Conservation (phyloP, 1,284 basidiomycete species). For the Peniophora sp. region DNA sequence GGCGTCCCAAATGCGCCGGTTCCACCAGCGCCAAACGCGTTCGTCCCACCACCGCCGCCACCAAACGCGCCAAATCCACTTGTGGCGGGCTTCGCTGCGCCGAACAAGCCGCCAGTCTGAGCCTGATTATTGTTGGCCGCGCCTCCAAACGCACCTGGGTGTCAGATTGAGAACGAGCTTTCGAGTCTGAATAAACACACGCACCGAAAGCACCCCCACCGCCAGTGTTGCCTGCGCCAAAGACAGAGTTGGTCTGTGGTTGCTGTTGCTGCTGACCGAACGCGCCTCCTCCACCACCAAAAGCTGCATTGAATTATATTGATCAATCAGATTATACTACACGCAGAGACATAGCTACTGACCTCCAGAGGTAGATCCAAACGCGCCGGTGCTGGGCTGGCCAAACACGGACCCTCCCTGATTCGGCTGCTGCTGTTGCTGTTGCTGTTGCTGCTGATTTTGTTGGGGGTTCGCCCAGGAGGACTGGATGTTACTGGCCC, state of each 20-base stretch:
- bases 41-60: background rate
- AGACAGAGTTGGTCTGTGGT: constrained; percentile 65
- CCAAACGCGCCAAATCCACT: background rate
- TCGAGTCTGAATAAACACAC: constrained; percentile 18
- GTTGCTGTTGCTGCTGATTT: constrained; percentile 31
- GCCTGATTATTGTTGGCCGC: constrained; percentile 35
- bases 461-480: constrained; percentile 59
- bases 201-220: constrained; percentile 28
- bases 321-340: constrained; percentile 21
- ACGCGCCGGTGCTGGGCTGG: constrained; percentile 30
- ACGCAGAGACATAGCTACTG: constrained; percentile 22
- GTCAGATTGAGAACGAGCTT: constrained; percentile 8
- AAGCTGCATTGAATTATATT: constrained; percentile 26
- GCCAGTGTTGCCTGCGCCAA: constrained; percentile 27
- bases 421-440: constrained; percentile 23
- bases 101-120: constrained; percentile 33
- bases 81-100: constrained; percentile 12
- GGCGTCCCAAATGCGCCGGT: constrained; percentile 5
- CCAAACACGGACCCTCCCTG: constrained; percentile 31
- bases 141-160: constrained; percentile 19
- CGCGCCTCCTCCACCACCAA: constrained; percentile 32
- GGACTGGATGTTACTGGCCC: constrained; percentile 39
- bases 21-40: background rate
- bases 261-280: constrained; percentile 43
- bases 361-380: constrained; percentile 30